These are phyloP conservation scores for Lachnellula hyalina DNA, from an alignment of 2,329 filamentous ascomycete species.

Conservation along the genomic window DNA sequence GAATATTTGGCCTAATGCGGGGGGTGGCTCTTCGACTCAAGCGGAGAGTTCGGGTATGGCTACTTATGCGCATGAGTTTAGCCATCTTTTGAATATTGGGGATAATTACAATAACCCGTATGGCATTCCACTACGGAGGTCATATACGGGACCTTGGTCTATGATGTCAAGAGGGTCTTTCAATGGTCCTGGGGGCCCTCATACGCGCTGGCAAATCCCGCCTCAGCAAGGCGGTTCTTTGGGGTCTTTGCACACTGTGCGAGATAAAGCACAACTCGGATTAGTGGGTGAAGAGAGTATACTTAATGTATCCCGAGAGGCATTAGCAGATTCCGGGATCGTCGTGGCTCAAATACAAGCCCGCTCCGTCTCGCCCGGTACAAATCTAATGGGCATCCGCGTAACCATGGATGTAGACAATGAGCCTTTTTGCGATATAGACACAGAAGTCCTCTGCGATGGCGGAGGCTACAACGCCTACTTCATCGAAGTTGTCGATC, in stretches of 20 bases:
- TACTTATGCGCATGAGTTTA: conserved; percentile 13
- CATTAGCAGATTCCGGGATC: conserved; percentile 7
- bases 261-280: conserved; percentile 14
- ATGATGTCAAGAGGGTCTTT: conserved; percentile 15
- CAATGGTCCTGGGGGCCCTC: conserved; percentile 16
- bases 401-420: conserved; percentile 6
- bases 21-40: conserved; percentile 2
- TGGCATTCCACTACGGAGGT: conserved; percentile 5
- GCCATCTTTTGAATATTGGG: conserved; percentile 12
- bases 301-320: conserved; percentile 9
- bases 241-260: conserved; percentile 12
- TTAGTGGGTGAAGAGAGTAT: conserved; percentile 7
- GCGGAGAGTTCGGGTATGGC: conserved; percentile 12
- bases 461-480: conserved; percentile 11
- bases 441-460: conserved; percentile 11
- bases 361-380: conserved; percentile 7
- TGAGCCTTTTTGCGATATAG: conserved; percentile 5
- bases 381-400: conserved; percentile 9
- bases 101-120: conserved; percentile 17
- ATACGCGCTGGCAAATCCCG: conserved; percentile 17
- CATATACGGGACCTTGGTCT: conserved; percentile 11
- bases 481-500: conserved; percentile 12
- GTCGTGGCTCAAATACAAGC: conserved; percentile 7
- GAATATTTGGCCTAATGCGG: conserved; percentile 11
- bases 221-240: conserved; percentile 10